Percentiles rank a stretch among this genome's conserved stretches.
Evolutionary conservation across 2,329 filamentous ascomycete genomes (phyloP).

Genomic region (Diaporthe citri): DNA sequence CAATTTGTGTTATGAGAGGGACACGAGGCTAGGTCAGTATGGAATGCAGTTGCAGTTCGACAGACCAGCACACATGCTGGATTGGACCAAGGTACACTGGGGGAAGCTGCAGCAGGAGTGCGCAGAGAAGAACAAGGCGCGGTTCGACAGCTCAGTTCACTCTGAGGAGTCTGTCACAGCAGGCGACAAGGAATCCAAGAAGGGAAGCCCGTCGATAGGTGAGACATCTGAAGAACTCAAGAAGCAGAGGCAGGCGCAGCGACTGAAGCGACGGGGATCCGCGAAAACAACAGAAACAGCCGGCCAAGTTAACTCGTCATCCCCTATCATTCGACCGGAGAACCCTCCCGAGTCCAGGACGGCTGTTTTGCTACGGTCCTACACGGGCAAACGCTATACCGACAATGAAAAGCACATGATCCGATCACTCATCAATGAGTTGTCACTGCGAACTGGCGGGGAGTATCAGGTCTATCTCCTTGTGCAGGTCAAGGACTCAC

Average conservation of each 20-base stretch:
- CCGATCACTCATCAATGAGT: conserved; percentile 82
- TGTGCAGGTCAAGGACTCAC: conserved; percentile 78
- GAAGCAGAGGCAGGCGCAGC: conserved; percentile 38
- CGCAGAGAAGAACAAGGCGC: conserved; percentile 72
- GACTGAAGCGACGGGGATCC: neutral
- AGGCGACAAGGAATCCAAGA: conserved; percentile 52
- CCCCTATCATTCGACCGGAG: conserved; percentile 28
- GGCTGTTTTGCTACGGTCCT: conserved; percentile 81
- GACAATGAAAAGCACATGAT: conserved; percentile 84
- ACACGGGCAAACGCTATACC: conserved; percentile 80
- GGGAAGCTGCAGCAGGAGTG: conserved; percentile 77
- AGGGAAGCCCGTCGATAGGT: conserved; percentile 38
- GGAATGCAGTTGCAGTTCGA: conserved; percentile 65
- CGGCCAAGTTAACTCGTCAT: conserved; percentile 15
- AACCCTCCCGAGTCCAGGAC: conserved; percentile 66
- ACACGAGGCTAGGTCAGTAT: conserved; percentile 77
- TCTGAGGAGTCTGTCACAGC: neutral
- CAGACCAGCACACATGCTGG: conserved; percentile 57
- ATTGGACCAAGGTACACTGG: conserved; percentile 79
- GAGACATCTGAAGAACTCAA: conserved; percentile 38
- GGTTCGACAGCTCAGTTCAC: conserved; percentile 61
- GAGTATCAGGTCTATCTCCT: conserved; percentile 86
- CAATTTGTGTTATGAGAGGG: conserved; percentile 75
- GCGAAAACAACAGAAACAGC: conserved; percentile 8
- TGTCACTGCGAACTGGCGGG: conserved; percentile 80